Evolutionary conservation across 345 rosid species (phyloP), one percentile per base, ranked within the genome.

Genomic region (Excoecaria agallocha): DNA sequence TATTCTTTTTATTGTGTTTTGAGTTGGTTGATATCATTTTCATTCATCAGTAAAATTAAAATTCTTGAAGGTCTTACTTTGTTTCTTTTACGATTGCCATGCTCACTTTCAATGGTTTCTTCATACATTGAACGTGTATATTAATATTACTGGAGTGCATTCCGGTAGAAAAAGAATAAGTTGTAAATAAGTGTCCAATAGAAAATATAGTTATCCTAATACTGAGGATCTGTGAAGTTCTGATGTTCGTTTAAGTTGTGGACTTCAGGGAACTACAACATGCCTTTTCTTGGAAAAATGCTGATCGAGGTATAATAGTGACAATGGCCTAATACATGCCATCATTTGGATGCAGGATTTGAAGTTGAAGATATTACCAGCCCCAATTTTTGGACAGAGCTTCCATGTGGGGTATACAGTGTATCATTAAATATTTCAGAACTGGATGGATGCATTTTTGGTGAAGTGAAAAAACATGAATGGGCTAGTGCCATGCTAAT

Each of bases 351-450:
- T 66, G 84, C 83, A 89, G 97, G 76, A 75, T 20, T 67, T 77
- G 89, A 87, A 75, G 77, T 77, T 71, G 89, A 76, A 73, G 83
- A 80, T 79, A 85, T 87, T 72, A 78, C 49, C 70, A 55, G 71
- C 64, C 75, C 60, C 58, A 79, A 81, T 37, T 88, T 85, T 71
- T 92, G 97, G 96, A 96, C 91, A 82, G 98, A 94, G 88, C 98
- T 94, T 80, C 83, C 87, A 6, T 94, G 97, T 80, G 97, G 97
- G 49, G 86, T 90, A 67, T 89, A 89, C 72, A 91, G 93, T 78
- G 66, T 92, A 51, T 72, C 87, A 16, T 62, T 94, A 7, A 70
- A 76, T 72, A 73, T 82, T 74, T 77, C 83, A 48, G 72, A 74
- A 60, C 45, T 77, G 41, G 69, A 80, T 79, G 83, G 82, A 52